phyloP scores from a whole-genome alignment of 2,329 filamentous ascomycete genomes.

The Claviceps sp. region DNA sequence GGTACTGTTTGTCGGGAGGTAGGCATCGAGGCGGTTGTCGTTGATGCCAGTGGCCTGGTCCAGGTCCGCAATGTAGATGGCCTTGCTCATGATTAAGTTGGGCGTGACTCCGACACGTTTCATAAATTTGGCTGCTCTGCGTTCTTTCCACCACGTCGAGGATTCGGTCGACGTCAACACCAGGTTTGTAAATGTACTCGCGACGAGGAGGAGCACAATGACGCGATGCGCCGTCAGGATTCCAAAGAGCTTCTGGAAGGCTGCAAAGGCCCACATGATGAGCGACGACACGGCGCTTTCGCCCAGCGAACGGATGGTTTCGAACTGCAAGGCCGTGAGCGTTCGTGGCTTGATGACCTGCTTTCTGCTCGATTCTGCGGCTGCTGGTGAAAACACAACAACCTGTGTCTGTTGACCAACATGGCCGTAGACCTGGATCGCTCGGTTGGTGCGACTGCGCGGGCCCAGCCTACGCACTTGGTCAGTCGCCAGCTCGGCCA shows the following conservation, averaged over 20 bases:
- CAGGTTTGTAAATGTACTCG: slow-evolving; percentile 61
- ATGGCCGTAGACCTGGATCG: slow-evolving; percentile 66
- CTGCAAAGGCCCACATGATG: slow-evolving; percentile 63
- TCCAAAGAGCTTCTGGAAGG: slow-evolving; percentile 50
- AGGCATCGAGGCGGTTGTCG: slow-evolving; percentile 13
- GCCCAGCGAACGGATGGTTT: slow-evolving; percentile 57
- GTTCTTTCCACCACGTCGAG: slow-evolving; percentile 74
- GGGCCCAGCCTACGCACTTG: slow-evolving; percentile 63
- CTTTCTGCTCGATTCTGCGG: slow-evolving; percentile 34
- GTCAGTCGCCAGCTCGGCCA: slow-evolving; percentile 63
- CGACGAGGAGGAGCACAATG: slow-evolving; percentile 52
- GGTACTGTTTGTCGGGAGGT: slow-evolving; percentile 35
- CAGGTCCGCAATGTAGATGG: slow-evolving; percentile 72
- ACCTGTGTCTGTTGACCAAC: slow-evolving; percentile 56
- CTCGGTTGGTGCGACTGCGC: slow-evolving; percentile 61
- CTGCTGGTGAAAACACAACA: slow-evolving; percentile 43
- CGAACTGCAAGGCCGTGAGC: slow-evolving; percentile 56
- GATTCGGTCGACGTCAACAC: slow-evolving; percentile 62
- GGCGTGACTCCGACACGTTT: slow-evolving; percentile 64
- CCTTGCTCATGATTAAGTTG: slow-evolving; percentile 68
- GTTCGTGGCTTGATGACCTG: slow-evolving; percentile 48
- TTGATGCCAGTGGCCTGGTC: slow-evolving; percentile 43
- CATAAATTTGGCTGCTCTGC: slow-evolving; percentile 72
- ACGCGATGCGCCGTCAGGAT: slow-evolving; percentile 60
- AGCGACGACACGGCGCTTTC: slow-evolving; percentile 64